phyloP scores from a whole-genome alignment of 75 land plant species.

The Cunninghamia lanceolata region DNA sequence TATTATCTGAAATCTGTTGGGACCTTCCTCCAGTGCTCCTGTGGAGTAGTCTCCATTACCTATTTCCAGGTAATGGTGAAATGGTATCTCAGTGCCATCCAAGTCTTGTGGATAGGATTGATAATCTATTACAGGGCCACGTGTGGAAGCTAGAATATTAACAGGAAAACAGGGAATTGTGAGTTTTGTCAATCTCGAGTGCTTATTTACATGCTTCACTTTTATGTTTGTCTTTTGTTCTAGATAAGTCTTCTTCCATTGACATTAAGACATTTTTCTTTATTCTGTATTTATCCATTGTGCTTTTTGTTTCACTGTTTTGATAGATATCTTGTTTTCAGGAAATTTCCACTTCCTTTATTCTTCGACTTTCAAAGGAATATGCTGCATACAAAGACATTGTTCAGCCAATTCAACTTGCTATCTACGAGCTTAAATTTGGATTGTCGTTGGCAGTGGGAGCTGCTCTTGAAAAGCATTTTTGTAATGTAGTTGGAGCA shows the following conservation, averaged over 20 bases:
- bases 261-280: not conserved
- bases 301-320: not conserved
- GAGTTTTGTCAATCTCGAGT: not conserved
- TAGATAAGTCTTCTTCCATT: not conserved
- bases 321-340: slow-evolving; percentile 22
- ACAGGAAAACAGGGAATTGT: not conserved
- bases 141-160: not conserved
- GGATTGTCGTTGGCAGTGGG: slow-evolving; percentile 64
- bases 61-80: not conserved
- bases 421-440: slow-evolving; percentile 86
- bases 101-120: not conserved
- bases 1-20: no score
- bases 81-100: not conserved
- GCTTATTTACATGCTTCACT: not conserved
- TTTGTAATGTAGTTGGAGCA: slow-evolving; percentile 12
- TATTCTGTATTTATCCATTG: not conserved
- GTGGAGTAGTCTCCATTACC: not conserved
- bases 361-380: slow-evolving; percentile 50
- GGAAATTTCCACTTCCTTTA: slow-evolving; percentile 57
- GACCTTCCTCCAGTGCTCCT: not conserved
- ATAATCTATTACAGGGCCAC: not conserved
- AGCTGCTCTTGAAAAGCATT: slow-evolving; percentile 30
- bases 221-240: not conserved
- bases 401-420: slow-evolving; percentile 78
- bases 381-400: slow-evolving; percentile 64